Percentiles rank a stretch among this genome's conserved stretches.
Evolutionary conservation across 1,139 yeast species (phyloP).

Genomic region (Kodamaea fungicola): DNA sequence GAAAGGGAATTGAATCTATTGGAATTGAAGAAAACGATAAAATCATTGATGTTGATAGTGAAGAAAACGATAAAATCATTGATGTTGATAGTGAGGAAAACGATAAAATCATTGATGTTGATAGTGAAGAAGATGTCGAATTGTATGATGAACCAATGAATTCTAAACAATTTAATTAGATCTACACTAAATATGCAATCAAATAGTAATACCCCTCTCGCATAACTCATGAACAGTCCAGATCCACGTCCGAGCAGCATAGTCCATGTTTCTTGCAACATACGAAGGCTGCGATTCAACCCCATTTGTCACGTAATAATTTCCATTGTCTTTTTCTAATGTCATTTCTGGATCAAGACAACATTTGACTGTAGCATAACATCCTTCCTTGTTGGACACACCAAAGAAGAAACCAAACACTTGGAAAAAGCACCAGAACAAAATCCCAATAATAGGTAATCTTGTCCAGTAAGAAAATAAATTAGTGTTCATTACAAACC

Average conservation of each 20-base stretch:
- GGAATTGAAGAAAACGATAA: slow-evolving; percentile 1
- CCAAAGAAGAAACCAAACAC: slow-evolving; percentile 68
- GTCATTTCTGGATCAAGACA: slow-evolving; percentile 55
- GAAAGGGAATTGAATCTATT: slow-evolving; percentile 1
- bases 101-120: slow-evolving; percentile 11
- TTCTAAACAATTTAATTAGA: background rate
- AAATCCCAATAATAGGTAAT: slow-evolving; percentile 68
- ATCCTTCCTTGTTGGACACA: slow-evolving; percentile 68
- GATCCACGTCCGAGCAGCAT: slow-evolving; percentile 75
- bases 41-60: slow-evolving; percentile 1
- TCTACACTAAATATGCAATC: background rate
- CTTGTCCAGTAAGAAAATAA: slow-evolving; percentile 73
- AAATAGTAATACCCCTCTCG: slow-evolving; percentile 37
- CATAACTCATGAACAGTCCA: slow-evolving; percentile 71
- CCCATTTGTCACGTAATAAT: slow-evolving; percentile 63
- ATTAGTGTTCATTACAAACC: slow-evolving; percentile 77
- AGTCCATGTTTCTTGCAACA: slow-evolving; percentile 57
- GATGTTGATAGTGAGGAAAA: slow-evolving; percentile 1
- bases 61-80: slow-evolving; percentile 1
- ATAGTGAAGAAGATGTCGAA: slow-evolving; percentile 12
- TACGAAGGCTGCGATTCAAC: slow-evolving; percentile 50
- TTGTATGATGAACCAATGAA: slow-evolving; percentile 11
- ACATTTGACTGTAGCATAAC: slow-evolving; percentile 61
- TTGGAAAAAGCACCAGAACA: slow-evolving; percentile 69
- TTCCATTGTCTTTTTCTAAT: slow-evolving; percentile 60